Percentiles rank a stretch among this genome's conserved stretches.
These are phyloP conservation scores for Tuber borchii DNA, from an alignment of 495 filamentous ascomycete species.

Conservation along the genomic window DNA sequence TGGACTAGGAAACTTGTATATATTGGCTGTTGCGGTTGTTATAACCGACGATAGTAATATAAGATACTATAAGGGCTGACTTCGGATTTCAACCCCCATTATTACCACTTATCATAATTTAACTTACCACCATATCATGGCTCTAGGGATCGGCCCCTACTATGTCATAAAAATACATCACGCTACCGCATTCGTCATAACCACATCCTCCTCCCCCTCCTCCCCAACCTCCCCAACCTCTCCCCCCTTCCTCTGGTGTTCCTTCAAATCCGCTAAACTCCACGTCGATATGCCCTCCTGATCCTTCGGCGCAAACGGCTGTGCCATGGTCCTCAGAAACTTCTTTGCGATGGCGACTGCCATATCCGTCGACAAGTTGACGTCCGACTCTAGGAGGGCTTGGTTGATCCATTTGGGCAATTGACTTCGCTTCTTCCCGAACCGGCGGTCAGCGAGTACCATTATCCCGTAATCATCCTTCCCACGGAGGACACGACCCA, in stretches of 20 bases:
- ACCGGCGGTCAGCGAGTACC: conserved; percentile 89
- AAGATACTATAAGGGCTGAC: too few relatives aligned
- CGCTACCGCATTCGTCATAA: background rate
- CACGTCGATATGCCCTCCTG: conserved; percentile 91
- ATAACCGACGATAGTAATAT: too few relatives aligned
- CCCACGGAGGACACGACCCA: conserved; percentile 88
- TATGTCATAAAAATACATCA: background rate
- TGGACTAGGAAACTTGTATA: too few relatives aligned
- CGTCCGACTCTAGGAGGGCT: conserved; percentile 72
- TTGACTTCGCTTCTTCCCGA: conserved; percentile 80
- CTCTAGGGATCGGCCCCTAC: background rate
- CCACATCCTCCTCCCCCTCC: background rate
- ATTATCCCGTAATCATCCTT: conserved; percentile 99
- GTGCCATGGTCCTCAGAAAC: conserved; percentile 83
- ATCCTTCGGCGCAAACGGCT: conserved; percentile 73
- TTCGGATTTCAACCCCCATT: background rate
- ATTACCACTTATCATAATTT: background rate
- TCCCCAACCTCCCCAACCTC: conserved; percentile 52
- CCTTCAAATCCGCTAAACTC: conserved; percentile 68
- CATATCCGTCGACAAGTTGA: conserved; percentile 90
- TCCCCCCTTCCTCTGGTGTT: conserved; percentile 58
- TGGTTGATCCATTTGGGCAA: conserved; percentile 97
- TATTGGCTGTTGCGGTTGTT: too few relatives aligned
- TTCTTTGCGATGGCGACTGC: conserved; percentile 79
- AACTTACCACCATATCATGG: background rate